These are phyloP conservation scores for Terfezia claveryi DNA, from an alignment of 495 filamentous ascomycete genomes.

Conservation along the genomic window DNA sequence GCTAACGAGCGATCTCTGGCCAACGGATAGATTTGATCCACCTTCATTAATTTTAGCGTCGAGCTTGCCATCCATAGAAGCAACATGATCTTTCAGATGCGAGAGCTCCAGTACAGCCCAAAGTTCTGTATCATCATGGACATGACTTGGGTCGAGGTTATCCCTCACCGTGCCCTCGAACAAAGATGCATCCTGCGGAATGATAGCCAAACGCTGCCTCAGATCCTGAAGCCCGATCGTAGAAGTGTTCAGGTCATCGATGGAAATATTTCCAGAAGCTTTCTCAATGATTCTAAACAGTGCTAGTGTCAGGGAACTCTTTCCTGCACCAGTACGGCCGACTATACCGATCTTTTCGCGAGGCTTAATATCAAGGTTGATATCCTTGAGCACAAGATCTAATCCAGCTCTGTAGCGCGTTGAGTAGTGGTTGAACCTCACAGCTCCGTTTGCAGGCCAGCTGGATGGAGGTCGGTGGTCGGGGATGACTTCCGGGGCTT, in stretches of 20 bases:
- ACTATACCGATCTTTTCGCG: slow-evolving; percentile 97
- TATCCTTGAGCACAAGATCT: slow-evolving; percentile 78
- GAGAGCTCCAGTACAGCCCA: slow-evolving; percentile 96
- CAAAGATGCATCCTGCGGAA: slow-evolving; percentile 91
- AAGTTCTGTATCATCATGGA: slow-evolving; percentile 90
- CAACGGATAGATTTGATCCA: slow-evolving; percentile 67
- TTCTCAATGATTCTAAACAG: slow-evolving; percentile 94
- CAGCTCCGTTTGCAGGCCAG: slow-evolving; percentile 80
- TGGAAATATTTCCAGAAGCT: slow-evolving; percentile 53
- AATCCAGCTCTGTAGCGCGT: slow-evolving; percentile 74
- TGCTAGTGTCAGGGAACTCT: slow-evolving; percentile 81
- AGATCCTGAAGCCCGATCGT: slow-evolving; percentile 79
- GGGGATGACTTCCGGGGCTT: slow-evolving; percentile 85
- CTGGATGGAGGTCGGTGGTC: slow-evolving; percentile 65
- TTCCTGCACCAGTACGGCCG: slow-evolving; percentile 87
- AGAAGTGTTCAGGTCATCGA: slow-evolving; percentile 75
- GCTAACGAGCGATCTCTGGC: slow-evolving; percentile 79
- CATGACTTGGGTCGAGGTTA: slow-evolving; percentile 86
- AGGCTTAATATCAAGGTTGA: slow-evolving; percentile 76
- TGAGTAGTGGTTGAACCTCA: slow-evolving; percentile 84
- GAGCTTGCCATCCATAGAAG: slow-evolving; percentile 68
- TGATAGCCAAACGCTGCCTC: slow-evolving; percentile 79
- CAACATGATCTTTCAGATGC: slow-evolving; percentile 73
- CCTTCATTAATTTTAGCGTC: slow-evolving; percentile 87
- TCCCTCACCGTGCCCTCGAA: slow-evolving; percentile 93